Conservation (phyloP, 164 flowering plant genomes). For the Nymphaea thermarum region DNA sequence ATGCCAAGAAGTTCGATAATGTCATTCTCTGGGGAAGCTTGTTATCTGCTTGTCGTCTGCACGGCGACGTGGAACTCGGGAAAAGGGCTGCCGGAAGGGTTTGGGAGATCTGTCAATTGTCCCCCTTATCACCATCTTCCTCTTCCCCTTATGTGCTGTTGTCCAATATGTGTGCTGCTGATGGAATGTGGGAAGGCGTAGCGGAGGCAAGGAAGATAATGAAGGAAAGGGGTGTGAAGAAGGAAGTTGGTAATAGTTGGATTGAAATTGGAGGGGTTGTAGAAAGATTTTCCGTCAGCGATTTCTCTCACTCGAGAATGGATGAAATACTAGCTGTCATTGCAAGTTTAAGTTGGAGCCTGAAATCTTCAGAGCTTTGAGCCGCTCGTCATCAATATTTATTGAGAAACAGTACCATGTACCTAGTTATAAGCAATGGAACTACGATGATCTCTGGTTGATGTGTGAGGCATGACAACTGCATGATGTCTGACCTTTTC, state of each 20-base stretch:
- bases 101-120: slow-evolving; percentile 13
- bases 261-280: slow-evolving; percentile 39
- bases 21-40: slow-evolving; percentile 52
- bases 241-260: slow-evolving; percentile 51
- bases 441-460: no score
- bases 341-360: slow-evolving; percentile 20
- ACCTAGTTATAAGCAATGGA: no score
- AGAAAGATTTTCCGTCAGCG: slow-evolving; percentile 45
- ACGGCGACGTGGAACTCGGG: slow-evolving; percentile 35
- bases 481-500: no score
- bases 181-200: slow-evolving; percentile 49
- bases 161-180: slow-evolving; percentile 58
- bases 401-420: no score
- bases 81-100: slow-evolving; percentile 32
- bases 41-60: slow-evolving; percentile 59
- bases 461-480: no score
- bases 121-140: slow-evolving; percentile 16
- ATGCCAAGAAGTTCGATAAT: slow-evolving; percentile 26
- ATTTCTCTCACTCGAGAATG: slow-evolving; percentile 35
- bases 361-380: no score
- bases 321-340: slow-evolving; percentile 29
- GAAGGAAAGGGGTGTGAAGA: slow-evolving; percentile 46
- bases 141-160: slow-evolving; percentile 63
- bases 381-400: no score
- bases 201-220: slow-evolving; percentile 48